These are phyloP conservation scores for Torulaspora franciscae DNA, from an alignment of 805 yeast genomes.

Conservation along the genomic window DNA sequence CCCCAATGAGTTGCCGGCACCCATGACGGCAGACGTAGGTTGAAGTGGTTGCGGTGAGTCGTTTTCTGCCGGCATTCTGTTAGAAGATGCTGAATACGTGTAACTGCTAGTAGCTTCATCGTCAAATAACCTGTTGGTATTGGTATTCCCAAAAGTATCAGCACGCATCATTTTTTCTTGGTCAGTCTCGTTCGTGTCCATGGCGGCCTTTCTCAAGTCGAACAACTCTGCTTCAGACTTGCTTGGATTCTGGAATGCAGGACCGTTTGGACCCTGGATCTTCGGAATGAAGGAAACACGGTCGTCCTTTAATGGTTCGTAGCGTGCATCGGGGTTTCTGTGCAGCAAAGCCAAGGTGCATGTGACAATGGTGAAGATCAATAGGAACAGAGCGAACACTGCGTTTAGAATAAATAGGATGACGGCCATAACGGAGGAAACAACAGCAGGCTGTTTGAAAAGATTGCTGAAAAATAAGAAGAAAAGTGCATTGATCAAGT, in stretches of 20 bases:
- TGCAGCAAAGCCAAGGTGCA: slow-evolving; percentile 78
- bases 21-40: slow-evolving; percentile 31
- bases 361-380: slow-evolving; percentile 81
- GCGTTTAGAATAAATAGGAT: slow-evolving; percentile 89
- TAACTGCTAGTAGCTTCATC: slow-evolving; percentile 17
- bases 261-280: slow-evolving; percentile 38
- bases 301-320: slow-evolving; percentile 95
- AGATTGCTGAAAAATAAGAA: slow-evolving; percentile 84
- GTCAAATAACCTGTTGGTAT: slow-evolving; percentile 15
- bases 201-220: slow-evolving; percentile 36
- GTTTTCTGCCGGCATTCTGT: slow-evolving; percentile 6
- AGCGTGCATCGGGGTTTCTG: slow-evolving; percentile 91
- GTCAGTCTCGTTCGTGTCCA: slow-evolving; percentile 36
- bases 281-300: slow-evolving; percentile 90
- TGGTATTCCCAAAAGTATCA: slow-evolving; percentile 19
- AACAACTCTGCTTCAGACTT: slow-evolving; percentile 33
- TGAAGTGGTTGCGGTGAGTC: slow-evolving; percentile 22
- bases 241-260: slow-evolving; percentile 19
- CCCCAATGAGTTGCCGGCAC: slow-evolving; percentile 12
- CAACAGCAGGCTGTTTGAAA: slow-evolving; percentile 78
- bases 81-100: slow-evolving; percentile 14
- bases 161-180: slow-evolving; percentile 27
- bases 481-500: slow-evolving; percentile 75
- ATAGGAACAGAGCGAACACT: slow-evolving; percentile 70
- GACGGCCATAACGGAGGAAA: slow-evolving; percentile 87